Percentiles rank a stretch among this genome's conserved stretches.
phyloP scores from a whole-genome alignment of 192 early-diverging fungal genomes.

The Coemansia sp. region DNA sequence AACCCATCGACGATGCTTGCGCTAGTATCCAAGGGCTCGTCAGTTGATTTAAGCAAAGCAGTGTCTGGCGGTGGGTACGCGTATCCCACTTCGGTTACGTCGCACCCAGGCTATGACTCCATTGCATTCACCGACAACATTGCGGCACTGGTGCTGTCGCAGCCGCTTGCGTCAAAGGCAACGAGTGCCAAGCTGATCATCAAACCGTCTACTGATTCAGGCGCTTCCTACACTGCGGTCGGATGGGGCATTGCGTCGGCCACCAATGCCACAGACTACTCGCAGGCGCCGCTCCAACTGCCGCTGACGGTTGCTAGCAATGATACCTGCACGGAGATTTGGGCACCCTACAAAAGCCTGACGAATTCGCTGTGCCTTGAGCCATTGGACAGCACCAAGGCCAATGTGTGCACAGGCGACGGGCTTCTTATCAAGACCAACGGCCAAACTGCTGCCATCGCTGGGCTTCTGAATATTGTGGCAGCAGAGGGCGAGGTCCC shows the following conservation, averaged over 20 bases:
- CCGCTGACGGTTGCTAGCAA: conserved; percentile 38
- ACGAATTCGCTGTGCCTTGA: conserved; percentile 51
- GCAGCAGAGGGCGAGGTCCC: conserved; percentile 35
- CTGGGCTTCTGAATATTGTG: conserved; percentile 49
- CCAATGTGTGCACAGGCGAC: conserved; percentile 45
- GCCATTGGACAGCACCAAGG: conserved; percentile 22
- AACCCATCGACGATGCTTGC: conserved; percentile 11
- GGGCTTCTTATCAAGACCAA: conserved; percentile 39
- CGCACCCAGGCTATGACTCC: conserved; percentile 51
- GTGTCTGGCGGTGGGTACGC: conserved; percentile 25
- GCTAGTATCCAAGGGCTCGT: not conserved
- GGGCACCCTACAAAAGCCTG: conserved; percentile 43
- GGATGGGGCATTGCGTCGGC: conserved; percentile 24
- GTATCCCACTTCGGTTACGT: conserved; percentile 18
- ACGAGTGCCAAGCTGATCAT: conserved; percentile 33
- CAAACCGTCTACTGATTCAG: conserved; percentile 18
- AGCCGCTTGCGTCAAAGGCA: conserved; percentile 26
- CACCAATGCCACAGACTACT: not conserved
- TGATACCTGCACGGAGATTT: conserved; percentile 34
- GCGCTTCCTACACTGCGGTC: conserved; percentile 29
- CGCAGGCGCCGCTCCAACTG: conserved; percentile 21
- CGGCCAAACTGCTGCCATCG: conserved; percentile 34
- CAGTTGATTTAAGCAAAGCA: conserved; percentile 14
- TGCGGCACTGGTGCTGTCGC: conserved; percentile 33
- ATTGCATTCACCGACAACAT: conserved; percentile 49